Conservation (phyloP, 768 basidiomycete species). For the Leccinum pellstonianum region DNA sequence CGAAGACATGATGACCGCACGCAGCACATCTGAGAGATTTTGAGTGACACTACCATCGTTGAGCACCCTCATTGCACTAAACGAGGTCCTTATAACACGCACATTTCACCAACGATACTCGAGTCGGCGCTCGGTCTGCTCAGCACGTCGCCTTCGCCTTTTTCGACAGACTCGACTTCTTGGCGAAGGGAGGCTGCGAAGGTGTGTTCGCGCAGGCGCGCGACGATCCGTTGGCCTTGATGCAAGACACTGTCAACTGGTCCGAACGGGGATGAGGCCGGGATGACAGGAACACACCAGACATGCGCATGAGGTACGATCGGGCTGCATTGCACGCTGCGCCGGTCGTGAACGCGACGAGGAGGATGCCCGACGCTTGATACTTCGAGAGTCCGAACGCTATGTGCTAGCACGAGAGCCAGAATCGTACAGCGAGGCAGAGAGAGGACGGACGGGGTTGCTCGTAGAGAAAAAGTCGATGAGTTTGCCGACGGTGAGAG, state of each 20-base stretch:
- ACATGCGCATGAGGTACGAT: conserved; percentile 80
- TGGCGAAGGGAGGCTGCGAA: conserved; percentile 83
- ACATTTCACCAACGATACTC: conserved; percentile 93
- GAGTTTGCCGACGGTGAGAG: conserved; percentile 88
- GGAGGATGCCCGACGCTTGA: conserved; percentile 72
- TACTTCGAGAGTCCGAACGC: conserved; percentile 78
- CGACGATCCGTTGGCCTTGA: conserved; percentile 83
- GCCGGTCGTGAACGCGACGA: conserved; percentile 81
- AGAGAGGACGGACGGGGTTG: conserved; percentile 37
- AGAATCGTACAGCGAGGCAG: neutral
- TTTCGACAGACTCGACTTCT: conserved; percentile 92
- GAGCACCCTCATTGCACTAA: neutral
- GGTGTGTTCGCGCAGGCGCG: conserved; percentile 75
- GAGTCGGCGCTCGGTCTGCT: conserved; percentile 90
- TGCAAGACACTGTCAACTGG: neutral
- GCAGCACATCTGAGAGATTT: conserved; percentile 76
- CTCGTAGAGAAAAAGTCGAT: conserved; percentile 88
- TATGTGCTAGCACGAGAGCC: conserved; percentile 49
- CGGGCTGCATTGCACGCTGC: conserved; percentile 84
- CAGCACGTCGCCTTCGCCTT: conserved; percentile 90
- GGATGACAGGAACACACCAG: conserved; percentile 46
- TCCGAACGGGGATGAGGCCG: neutral
- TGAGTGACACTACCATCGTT: conserved; percentile 52
- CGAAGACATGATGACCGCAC: conserved; percentile 89
- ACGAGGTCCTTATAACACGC: neutral